Conservation (phyloP, 2,329 filamentous ascomycete species). For the Fusarium incarnatum region DNA sequence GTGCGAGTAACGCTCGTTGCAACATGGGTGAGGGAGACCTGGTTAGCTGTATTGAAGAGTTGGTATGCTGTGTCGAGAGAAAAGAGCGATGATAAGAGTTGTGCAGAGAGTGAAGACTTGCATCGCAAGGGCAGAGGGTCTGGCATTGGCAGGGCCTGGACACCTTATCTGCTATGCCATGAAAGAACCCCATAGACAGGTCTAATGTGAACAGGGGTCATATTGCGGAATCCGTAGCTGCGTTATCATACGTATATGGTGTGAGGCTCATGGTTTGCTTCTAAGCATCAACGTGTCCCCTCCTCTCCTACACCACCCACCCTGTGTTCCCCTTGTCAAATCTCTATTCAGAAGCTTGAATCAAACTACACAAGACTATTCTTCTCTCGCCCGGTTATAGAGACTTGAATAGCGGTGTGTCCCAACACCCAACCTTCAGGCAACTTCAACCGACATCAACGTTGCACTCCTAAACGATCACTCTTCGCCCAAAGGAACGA, state of each 20-base stretch:
- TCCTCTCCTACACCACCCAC: background rate
- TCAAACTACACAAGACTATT: background rate
- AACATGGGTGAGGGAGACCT: background rate
- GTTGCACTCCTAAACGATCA: slow-evolving; percentile 25
- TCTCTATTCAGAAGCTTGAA: background rate
- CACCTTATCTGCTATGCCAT: background rate
- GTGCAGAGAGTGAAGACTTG: background rate
- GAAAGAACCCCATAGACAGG: no score
- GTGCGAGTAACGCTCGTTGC: slow-evolving; percentile 12
- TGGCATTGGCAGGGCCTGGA: background rate
- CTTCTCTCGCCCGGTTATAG: background rate
- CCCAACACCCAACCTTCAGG: background rate
- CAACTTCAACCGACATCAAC: slow-evolving; percentile 36
- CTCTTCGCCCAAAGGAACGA: background rate
- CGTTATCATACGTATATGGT: no score
- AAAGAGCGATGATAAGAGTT: background rate
- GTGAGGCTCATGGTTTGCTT: background rate
- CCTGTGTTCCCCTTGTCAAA: background rate
- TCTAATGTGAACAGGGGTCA: background rate
- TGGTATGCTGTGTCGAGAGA: background rate
- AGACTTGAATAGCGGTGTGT: slow-evolving; percentile 14
- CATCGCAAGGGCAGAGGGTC: background rate
- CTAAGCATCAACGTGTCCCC: background rate
- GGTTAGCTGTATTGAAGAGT: background rate
- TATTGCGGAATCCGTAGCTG: background rate